Conservation (phyloP, 208 protist genomes). For the Naegleria lovaniensis region DNA sequence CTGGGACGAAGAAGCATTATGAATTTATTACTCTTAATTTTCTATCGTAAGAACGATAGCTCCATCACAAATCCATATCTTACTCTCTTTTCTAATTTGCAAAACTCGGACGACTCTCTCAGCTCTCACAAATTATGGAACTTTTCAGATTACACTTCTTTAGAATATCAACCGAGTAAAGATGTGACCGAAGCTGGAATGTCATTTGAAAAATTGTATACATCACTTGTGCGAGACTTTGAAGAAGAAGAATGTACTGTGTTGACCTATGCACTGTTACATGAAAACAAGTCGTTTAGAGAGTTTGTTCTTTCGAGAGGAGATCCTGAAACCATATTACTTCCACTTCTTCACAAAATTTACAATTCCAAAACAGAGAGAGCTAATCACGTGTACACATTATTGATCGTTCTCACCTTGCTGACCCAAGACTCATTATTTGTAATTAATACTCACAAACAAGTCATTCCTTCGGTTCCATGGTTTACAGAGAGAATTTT, state of each 20-base stretch:
- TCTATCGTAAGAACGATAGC: neutral
- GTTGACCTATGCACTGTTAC: neutral
- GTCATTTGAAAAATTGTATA: neutral
- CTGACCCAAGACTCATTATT: neutral
- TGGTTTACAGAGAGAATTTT: constrained; percentile 36
- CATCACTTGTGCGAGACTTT: neutral
- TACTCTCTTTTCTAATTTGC: neutral
- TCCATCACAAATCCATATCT: neutral
- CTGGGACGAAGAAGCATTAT: neutral
- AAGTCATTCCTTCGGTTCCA: neutral
- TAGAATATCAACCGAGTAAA: neutral
- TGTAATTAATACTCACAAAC: neutral
- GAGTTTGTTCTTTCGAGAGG: constrained; percentile 2
- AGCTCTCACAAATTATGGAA: neutral
- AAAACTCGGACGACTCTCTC: neutral
- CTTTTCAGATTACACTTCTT: neutral
- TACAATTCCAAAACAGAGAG: neutral
- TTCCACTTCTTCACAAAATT: constrained; percentile 16
- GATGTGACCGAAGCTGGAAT: neutral
- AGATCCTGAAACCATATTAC: neutral
- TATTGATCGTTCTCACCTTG: neutral
- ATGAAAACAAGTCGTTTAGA: neutral
- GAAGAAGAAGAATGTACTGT: constrained; percentile 14
- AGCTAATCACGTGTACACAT: neutral
- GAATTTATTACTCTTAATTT: neutral